Base-by-base conservation (phyloP, 805 yeast genomes). In the Kuraishia capsulata region DNA sequence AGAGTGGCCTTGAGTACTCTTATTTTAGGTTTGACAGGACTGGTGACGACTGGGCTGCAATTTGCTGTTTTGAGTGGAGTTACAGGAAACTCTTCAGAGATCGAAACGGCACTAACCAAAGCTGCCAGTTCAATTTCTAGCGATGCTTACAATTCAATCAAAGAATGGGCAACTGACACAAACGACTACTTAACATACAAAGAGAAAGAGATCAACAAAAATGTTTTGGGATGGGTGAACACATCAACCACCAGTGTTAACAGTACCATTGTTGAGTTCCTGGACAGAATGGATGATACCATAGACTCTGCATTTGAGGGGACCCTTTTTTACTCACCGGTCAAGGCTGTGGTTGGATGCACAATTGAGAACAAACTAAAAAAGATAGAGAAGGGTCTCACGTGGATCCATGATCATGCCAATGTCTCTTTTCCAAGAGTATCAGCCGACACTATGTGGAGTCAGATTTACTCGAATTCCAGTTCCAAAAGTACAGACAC, bases 361-460 rank as follows among this genome's bases (percentile, higher is more conserved):
- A 74, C 85, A 3, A 65, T 92, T 29, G 90, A 85, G 14, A 65
- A 81, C 36, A 92, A 90, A 49, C 55, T 90, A 5, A 66, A 65
- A 11, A 65, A 70, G 18, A 63, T 87, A 2, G 83, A 83, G 44
- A 52, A 71, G 23, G 97, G 94, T 0, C 58, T 89, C 39, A 71
- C 78, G 2, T 92, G 97, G 97, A 61, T 88, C 2, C 66, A 80
- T 47, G 62, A 79, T 26, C 65, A 83, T 44, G 66, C 88, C 3
- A 65, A 74, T 13, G 57, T 88, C 2, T 45, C 61, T 1, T 52
- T 86, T 1, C 95, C 95, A 0, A 48, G 64, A 31, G 56, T 79
- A 13, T 63, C 62, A 35, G 54, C 54, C 9, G 43, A 53, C 4
- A 59, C 60, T 14, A 13, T 11, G n/a, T 16, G 33, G 33, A 16